phyloP scores from a whole-genome alignment of 768 basidiomycete species.

The Suillus subluteus region DNA sequence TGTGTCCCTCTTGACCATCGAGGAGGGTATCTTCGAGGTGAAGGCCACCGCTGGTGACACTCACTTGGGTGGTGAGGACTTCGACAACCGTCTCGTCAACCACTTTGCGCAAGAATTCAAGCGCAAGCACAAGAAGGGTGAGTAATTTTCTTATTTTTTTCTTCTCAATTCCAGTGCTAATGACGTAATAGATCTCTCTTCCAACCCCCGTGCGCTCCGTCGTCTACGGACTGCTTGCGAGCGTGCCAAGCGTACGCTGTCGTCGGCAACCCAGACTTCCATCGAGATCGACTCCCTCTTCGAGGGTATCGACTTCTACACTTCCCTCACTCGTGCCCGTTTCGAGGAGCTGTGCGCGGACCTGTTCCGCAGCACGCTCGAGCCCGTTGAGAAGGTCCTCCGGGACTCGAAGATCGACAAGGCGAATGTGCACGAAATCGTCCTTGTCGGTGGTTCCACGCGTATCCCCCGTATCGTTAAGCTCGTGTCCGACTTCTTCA shows the following conservation, averaged over 20 bases:
- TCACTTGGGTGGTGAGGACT: conserved; percentile 97
- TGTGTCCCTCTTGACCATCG: conserved; percentile 94
- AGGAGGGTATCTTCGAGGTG: conserved; percentile 98
- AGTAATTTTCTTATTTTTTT: conserved; percentile 17
- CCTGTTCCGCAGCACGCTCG: conserved; percentile 91
- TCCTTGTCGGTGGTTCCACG: conserved; percentile 96
- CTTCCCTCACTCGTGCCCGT: conserved; percentile 95
- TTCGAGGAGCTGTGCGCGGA: conserved; percentile 97
- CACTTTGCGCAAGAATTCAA: conserved; percentile 98
- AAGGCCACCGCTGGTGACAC: conserved; percentile 99
- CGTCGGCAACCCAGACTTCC: conserved; percentile 93
- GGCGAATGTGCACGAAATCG: conserved; percentile 93
- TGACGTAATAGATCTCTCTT: conserved; percentile 69
- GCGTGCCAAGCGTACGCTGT: conserved; percentile 97
- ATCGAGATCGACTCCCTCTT: conserved; percentile 98
- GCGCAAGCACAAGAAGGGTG: conserved; percentile 95
- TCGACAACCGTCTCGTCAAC: conserved; percentile 96
- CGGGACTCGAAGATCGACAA: conserved; percentile 99
- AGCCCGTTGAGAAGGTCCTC: conserved; percentile 97
- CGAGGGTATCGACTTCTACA: conserved; percentile 99
- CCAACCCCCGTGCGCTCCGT: conserved; percentile 93
- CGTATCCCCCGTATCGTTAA: conserved; percentile 98
- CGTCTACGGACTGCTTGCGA: conserved; percentile 98
- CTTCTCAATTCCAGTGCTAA: conserved; percentile 16
- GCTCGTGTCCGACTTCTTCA: conserved; percentile 98